A percentile compares a stretch with the other conserved stretches of the same genome.
Conservation (phyloP, 2,329 filamentous ascomycete species). For the Xylariaceae sp. region DNA sequence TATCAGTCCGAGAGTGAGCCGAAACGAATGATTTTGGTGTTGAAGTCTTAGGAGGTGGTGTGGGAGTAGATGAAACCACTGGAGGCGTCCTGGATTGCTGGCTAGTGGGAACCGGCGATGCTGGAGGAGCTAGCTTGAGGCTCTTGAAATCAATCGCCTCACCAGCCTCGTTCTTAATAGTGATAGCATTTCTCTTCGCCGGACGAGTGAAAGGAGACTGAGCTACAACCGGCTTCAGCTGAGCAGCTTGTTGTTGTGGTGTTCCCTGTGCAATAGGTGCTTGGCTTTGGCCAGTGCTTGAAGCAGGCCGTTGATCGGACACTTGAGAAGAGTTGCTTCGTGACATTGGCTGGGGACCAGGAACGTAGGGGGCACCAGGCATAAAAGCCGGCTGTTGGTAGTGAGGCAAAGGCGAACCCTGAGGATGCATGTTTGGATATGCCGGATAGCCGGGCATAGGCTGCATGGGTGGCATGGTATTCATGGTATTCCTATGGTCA, state of each 20-base stretch:
- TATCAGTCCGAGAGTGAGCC: slow-evolving; percentile 75
- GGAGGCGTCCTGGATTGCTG: slow-evolving; percentile 69
- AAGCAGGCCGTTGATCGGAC: slow-evolving; percentile 65
- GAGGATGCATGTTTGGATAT: slow-evolving; percentile 38
- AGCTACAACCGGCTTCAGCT: slow-evolving; percentile 54
- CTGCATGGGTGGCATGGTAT: slow-evolving; percentile 10
- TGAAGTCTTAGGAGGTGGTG: slow-evolving; percentile 78
- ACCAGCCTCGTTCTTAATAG: slow-evolving; percentile 84
- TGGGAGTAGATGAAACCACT: slow-evolving; percentile 76
- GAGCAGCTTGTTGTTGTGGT: slow-evolving; percentile 68
- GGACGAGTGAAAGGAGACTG: slow-evolving; percentile 56
- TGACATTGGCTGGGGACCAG: slow-evolving; percentile 74
- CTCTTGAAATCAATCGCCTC: slow-evolving; percentile 75
- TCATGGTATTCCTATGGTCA: slow-evolving; percentile 51
- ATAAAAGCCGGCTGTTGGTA: slow-evolving; percentile 56
- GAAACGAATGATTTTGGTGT: slow-evolving; percentile 59
- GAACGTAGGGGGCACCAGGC: slow-evolving; percentile 47
- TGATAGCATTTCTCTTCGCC: slow-evolving; percentile 73
- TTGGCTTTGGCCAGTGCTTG: slow-evolving; percentile 71
- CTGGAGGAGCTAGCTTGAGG: slow-evolving; percentile 57
- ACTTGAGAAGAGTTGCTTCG: slow-evolving; percentile 78
- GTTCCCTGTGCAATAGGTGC: slow-evolving; percentile 65
- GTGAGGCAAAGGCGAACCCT: slow-evolving; percentile 53
- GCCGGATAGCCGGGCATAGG: slow-evolving; percentile 44
- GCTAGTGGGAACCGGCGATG: slow-evolving; percentile 62